phyloP scores from a whole-genome alignment of 768 basidiomycete genomes.

The Boletus bicolor region DNA sequence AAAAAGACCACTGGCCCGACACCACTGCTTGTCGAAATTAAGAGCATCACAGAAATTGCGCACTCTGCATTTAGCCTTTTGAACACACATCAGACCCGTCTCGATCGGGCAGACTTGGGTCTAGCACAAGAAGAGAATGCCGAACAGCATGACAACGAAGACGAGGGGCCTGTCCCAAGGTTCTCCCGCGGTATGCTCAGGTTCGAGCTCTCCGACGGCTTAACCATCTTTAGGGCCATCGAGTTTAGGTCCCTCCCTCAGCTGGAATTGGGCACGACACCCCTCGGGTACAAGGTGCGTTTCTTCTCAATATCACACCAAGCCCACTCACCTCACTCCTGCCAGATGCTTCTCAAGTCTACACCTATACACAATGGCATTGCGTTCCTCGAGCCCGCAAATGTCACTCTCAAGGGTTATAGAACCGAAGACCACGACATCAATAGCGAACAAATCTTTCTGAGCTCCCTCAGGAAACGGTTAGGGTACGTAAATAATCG shows the following conservation, averaged over 20 bases:
- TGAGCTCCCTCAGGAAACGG: slow-evolving; percentile 54
- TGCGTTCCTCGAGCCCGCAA: slow-evolving; percentile 72
- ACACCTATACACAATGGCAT: slow-evolving; percentile 66
- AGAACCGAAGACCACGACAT: slow-evolving; percentile 63
- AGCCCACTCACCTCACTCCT: background rate
- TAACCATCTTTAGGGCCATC: slow-evolving; percentile 62
- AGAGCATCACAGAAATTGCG: slow-evolving; percentile 78
- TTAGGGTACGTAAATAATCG: slow-evolving; percentile 55
- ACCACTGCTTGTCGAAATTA: slow-evolving; percentile 73
- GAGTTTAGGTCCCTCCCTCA: slow-evolving; percentile 70
- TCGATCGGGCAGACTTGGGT: slow-evolving; percentile 53
- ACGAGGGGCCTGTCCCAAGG: slow-evolving; percentile 73
- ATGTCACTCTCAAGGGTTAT: slow-evolving; percentile 58
- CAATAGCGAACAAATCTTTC: slow-evolving; percentile 56
- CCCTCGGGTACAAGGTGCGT: slow-evolving; percentile 77
- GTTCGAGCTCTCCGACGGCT: slow-evolving; percentile 79
- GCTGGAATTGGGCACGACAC: slow-evolving; percentile 70
- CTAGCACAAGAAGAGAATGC: slow-evolving; percentile 37
- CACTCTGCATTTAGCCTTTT: slow-evolving; percentile 78
- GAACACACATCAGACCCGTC: slow-evolving; percentile 62
- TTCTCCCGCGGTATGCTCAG: slow-evolving; percentile 80
- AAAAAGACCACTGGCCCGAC: slow-evolving; percentile 31
- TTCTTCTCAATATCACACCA: background rate
- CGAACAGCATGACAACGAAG: slow-evolving; percentile 49
- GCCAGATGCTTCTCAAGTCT: slow-evolving; percentile 66